These are phyloP conservation scores for Iberis pinnata DNA, from an alignment of 345 rosid species.

Conservation along the genomic window DNA sequence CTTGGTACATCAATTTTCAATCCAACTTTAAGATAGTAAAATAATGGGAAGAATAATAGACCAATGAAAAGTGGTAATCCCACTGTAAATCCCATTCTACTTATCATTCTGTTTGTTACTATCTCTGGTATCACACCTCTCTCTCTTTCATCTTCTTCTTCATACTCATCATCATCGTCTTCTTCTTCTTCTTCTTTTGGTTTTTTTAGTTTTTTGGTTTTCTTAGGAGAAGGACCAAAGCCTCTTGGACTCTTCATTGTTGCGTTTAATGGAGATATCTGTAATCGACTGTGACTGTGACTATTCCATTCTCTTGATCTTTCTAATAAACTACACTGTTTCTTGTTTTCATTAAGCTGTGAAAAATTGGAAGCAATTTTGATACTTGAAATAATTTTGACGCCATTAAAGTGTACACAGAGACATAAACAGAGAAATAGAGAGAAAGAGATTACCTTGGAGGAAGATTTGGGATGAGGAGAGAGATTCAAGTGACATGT, in stretches of 20 bases:
- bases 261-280: conserved; percentile 36
- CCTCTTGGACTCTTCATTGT: conserved; percentile 67
- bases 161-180: conserved; percentile 32
- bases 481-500: conserved; percentile 29
- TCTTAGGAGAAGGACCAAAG: conserved; percentile 65
- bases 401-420: not conserved
- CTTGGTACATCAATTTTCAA: conserved; percentile 72
- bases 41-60: conserved; percentile 74
- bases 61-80: conserved; percentile 72
- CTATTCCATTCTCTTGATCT: conserved; percentile 6
- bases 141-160: conserved; percentile 33
- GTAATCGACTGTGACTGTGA: conserved; percentile 26
- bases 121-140: conserved; percentile 74
- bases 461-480: conserved; percentile 20
- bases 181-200: conserved; percentile 27
- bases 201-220: conserved; percentile 38
- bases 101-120: conserved; percentile 89
- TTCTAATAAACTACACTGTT: conserved; percentile 5
- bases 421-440: not conserved
- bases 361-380: not conserved
- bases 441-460: conserved; percentile 23
- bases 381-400: not conserved
- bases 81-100: conserved; percentile 69
- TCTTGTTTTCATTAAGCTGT: conserved; percentile 18
- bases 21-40: conserved; percentile 77